Evolutionary conservation across 2,329 filamentous ascomycete species (phyloP).

Genomic region (Botrytis hyacinthi): DNA sequence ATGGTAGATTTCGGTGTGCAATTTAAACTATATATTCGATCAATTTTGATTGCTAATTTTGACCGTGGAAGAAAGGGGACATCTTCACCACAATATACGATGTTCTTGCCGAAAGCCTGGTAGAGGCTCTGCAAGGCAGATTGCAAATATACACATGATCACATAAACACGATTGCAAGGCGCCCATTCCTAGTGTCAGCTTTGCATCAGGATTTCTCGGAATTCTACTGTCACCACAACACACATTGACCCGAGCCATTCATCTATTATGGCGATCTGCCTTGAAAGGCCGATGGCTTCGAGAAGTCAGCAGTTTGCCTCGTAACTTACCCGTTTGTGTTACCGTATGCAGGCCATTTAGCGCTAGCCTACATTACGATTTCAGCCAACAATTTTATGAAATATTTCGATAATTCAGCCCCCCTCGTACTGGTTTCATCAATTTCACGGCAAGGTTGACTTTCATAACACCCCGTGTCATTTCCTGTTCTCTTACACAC

Average conservation of each 20-base stretch:
- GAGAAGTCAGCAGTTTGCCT: neutral
- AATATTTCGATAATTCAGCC: neutral
- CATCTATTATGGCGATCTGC: neutral
- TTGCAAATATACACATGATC: neutral
- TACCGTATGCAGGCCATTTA: neutral
- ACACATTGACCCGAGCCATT: neutral
- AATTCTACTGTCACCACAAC: neutral
- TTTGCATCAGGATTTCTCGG: neutral
- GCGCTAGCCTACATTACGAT: neutral
- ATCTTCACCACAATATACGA: neutral
- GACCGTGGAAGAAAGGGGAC: neutral
- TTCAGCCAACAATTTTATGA: neutral
- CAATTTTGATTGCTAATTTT: neutral
- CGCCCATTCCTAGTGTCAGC: neutral
- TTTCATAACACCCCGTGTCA: neutral
- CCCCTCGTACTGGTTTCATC: neutral
- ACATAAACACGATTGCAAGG: neutral
- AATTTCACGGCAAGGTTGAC: neutral
- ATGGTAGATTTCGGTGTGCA: neutral
- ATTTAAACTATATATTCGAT: neutral
- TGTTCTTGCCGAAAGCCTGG: neutral
- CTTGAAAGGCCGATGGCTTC: neutral
- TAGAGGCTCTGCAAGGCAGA: conserved; percentile 5
- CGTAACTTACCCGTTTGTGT: neutral
- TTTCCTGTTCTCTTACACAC: neutral